A percentile compares a stretch with the other conserved stretches of the same genome.
Conservation (phyloP, 1,139 yeast species). For the Citeromyces siamensis region DNA sequence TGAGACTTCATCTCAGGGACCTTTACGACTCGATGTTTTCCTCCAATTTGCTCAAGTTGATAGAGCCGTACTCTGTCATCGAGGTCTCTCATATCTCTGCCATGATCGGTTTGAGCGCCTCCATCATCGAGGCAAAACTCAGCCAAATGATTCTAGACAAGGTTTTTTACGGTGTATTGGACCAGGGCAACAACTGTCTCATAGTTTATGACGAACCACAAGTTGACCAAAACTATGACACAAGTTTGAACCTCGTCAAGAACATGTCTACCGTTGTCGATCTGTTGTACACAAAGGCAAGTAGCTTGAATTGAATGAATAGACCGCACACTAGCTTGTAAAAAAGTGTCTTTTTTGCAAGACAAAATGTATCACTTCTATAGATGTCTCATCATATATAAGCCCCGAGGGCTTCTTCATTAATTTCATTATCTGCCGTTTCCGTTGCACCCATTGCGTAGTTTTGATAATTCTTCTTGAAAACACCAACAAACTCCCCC, state of each 20-base stretch:
- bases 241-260: constrained; percentile 77
- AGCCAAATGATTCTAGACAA: constrained; percentile 95
- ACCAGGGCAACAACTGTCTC: constrained; percentile 98
- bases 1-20: constrained; percentile 86
- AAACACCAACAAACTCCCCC: constrained; percentile 1
- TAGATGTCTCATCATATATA: no score
- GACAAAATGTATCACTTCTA: no score
- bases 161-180: constrained; percentile 89
- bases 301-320: constrained; percentile 56
- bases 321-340: no score
- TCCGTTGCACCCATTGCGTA: constrained; percentile 1
- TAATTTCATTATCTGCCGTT: constrained; percentile 1
- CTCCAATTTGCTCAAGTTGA: constrained; percentile 86
- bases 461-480: constrained; percentile 2
- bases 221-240: constrained; percentile 80
- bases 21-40: constrained; percentile 88
- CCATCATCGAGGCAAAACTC: constrained; percentile 87
- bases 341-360: no score
- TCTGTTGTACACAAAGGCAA: constrained; percentile 85
- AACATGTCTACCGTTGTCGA: constrained; percentile 87
- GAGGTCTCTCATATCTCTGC: constrained; percentile 84
- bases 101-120: constrained; percentile 76
- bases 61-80: constrained; percentile 92
- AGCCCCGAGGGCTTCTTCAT: background rate
- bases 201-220: constrained; percentile 84